Conservation (phyloP, 768 basidiomycete species). For the Pisolithus microcarpus region DNA sequence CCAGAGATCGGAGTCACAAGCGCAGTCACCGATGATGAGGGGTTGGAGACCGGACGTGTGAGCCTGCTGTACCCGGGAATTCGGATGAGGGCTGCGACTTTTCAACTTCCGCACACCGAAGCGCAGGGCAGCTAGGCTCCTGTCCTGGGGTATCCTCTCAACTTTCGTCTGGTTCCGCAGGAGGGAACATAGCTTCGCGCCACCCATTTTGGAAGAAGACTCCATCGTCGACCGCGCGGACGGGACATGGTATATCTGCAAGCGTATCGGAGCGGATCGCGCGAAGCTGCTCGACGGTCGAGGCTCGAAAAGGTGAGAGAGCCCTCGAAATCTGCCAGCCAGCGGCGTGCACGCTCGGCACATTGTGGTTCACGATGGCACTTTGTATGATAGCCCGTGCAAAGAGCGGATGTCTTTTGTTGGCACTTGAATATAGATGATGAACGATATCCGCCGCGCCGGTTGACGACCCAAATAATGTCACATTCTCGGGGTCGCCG, state of each 20-base stretch:
- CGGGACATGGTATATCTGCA: conserved; percentile 39
- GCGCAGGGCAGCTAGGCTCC: conserved; percentile 15
- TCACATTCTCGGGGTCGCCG: conserved; percentile 49
- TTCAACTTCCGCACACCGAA: conserved; percentile 19
- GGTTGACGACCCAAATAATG: conserved; percentile 35
- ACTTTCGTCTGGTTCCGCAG: conserved; percentile 16
- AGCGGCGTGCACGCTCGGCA: conserved; percentile 52
- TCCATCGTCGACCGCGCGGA: conserved; percentile 63
- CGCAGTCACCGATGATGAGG: conserved; percentile 69
- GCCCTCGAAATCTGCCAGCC: conserved; percentile 63
- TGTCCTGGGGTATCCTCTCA: conserved; percentile 6
- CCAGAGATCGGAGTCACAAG: conserved; percentile 60
- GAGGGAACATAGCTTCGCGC: conserved; percentile 39
- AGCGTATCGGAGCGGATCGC: conserved; percentile 52
- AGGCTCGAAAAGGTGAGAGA: conserved; percentile 47
- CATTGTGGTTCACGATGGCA: conserved; percentile 52
- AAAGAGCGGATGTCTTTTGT: conserved; percentile 56
- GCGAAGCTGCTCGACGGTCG: conserved; percentile 57
- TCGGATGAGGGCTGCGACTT: conserved; percentile 25
- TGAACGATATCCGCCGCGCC: conserved; percentile 50
- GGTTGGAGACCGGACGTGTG: conserved; percentile 40
- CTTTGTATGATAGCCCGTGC: conserved; percentile 73
- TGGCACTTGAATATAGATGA: conserved; percentile 57
- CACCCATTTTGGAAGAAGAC: conserved; percentile 59
- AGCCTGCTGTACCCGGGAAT: conserved; percentile 7